Evolutionary conservation across 2,329 filamentous ascomycete species (phyloP).

Genomic region (Curvularia eragrostidis): DNA sequence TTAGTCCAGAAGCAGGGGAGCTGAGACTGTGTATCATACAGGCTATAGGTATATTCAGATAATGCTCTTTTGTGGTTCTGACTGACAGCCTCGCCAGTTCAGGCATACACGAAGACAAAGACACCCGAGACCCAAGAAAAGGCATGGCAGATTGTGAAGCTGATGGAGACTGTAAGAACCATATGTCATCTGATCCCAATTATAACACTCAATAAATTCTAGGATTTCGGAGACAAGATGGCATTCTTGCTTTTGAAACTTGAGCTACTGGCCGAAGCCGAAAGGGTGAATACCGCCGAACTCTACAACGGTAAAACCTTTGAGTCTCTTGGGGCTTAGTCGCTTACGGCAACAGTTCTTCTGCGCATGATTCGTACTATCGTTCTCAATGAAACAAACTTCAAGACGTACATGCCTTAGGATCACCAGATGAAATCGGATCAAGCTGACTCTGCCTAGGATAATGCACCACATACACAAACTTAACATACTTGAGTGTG

Average conservation of each 20-base stretch:
- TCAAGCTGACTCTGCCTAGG: slow-evolving; percentile 27
- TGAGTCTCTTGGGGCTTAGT: not conserved
- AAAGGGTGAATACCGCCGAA: slow-evolving; percentile 45
- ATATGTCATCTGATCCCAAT: not conserved
- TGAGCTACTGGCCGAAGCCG: slow-evolving; percentile 65
- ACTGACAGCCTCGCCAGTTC: slow-evolving; percentile 55
- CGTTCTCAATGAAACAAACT: slow-evolving; percentile 66
- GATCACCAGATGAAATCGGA: not conserved
- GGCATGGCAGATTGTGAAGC: slow-evolving; percentile 64
- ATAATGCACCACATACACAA: slow-evolving; percentile 72
- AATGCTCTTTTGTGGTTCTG: too few species aligned
- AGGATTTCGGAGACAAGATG: slow-evolving; percentile 67
- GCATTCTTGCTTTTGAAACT: slow-evolving; percentile 72
- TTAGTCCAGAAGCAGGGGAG: slow-evolving; percentile 67
- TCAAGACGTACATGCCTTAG: slow-evolving; percentile 60
- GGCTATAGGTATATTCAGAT: slow-evolving; percentile 44
- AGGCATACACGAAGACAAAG: slow-evolving; percentile 59
- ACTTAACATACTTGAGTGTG: slow-evolving; percentile 57
- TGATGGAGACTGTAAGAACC: slow-evolving; percentile 61
- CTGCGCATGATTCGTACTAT: slow-evolving; percentile 66
- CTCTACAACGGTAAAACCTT: slow-evolving; percentile 51
- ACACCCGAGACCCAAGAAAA: slow-evolving; percentile 56
- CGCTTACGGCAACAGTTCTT: slow-evolving; percentile 56
- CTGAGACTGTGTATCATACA: slow-evolving; percentile 72
- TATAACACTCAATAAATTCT: not conserved